Base-by-base conservation (phyloP, 2,329 filamentous ascomycete genomes). In the Sclerotinia minor region DNA sequence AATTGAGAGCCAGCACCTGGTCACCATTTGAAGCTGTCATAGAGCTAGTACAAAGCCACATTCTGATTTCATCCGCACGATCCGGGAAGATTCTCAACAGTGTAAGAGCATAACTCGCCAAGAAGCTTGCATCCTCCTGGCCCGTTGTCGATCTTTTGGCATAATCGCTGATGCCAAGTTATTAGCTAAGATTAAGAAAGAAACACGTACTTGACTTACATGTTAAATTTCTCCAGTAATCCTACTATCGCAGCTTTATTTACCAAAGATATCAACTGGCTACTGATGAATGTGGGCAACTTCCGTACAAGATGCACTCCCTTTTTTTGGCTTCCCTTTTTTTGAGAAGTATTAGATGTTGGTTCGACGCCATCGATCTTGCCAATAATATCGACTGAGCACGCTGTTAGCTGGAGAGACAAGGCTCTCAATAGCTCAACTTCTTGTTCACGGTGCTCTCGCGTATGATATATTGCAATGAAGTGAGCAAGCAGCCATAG, bases 81-180 rank as follows among this genome's bases (percentile, higher is more conserved):
- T 84, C 81, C 11, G 94, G 93, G 72, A 98, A 98, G 73, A 93
- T 94, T 68, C 91, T 87, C 5, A 98, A 81, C 3, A 99, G 81
- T 0, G 92, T 94, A 50, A 98, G 82, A 3, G 93, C 92, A 76
- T 97, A 98, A 38, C 90, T 92, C 17, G 94, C 92, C 50, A 97
- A 82, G 17, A 92, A 81, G 72, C 89, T 90, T 2, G 91, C 89
- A 75, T 91, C 86, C 68, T 76, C 76, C 50, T 76, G 73, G 21
- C 71, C 71, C 64, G 71, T 60, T 24, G 63, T 64, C 59, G 74
- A 76, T 41, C 69, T 69, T 52, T 73, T 74, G 41, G 69, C 66
- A 65, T 76, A 73, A 50, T 76, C 73, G 53, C 73, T 71, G 53
- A 75, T 45, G 41, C 29, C 26, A 44, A 59, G 32, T 21, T 35